phyloP scores from a whole-genome alignment of 345 rosid species.

The Euphorbia lathyris region DNA sequence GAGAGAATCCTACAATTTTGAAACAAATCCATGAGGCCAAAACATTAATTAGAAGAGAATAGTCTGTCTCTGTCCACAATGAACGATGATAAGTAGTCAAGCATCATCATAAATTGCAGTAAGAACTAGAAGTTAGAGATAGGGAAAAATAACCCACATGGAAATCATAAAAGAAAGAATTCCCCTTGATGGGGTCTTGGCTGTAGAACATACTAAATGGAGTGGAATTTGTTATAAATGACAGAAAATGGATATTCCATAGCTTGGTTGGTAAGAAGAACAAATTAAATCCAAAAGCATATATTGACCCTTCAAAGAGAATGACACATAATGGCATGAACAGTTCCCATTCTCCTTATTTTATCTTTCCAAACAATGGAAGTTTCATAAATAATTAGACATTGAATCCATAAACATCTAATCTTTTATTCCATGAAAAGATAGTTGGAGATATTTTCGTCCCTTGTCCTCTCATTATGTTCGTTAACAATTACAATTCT shows the following conservation, averaged over 20 bases:
- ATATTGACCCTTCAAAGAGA: background rate
- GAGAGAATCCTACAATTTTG: conserved; percentile 67
- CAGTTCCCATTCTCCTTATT: background rate
- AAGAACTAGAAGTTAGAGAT: background rate
- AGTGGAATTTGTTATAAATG: background rate
- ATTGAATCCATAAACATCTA: background rate
- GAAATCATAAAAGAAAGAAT: background rate
- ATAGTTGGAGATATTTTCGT: background rate
- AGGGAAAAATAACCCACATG: background rate
- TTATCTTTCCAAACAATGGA: background rate
- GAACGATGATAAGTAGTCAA: background rate
- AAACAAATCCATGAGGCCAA: background rate
- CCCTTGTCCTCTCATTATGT: background rate
- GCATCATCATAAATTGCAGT: background rate
- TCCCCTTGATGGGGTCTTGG: background rate
- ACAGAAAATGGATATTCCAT: background rate
- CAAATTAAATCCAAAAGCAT: background rate
- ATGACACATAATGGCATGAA: background rate
- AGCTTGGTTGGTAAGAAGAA: background rate
- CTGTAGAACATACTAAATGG: background rate
- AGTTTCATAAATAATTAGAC: background rate
- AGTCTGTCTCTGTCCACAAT: background rate
- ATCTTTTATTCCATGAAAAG: background rate
- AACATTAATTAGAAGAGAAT: background rate
- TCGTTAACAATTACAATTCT: background rate